Base-by-base conservation (phyloP, 345 rosid genomes). In the Camelina sativa region DNA sequence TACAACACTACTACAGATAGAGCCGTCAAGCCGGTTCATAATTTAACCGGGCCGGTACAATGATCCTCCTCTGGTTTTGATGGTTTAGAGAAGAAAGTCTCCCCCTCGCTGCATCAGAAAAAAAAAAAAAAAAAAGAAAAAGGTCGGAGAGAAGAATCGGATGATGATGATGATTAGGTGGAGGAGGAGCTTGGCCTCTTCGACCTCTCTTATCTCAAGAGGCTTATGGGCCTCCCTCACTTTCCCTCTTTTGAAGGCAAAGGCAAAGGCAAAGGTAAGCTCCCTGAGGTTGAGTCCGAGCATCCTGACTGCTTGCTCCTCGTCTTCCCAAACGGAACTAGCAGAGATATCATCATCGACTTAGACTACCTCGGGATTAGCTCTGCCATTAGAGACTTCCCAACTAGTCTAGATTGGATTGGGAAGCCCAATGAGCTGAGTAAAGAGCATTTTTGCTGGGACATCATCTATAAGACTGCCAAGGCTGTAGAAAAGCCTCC, bases 301-400 rank as follows among this genome's bases (percentile, higher is more conserved):
- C 98, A 90, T 58, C 96, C 98, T 6, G 98, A 92, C 59, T 90
- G 98, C 56, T 82, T 85, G 79, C 86, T 92, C 40, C 85, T 86
- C 68, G 91, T 92, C 62, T 87, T 85, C 71, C 96, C 98, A 56
- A 74, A 54, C 48, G 95, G 86, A 11, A 35, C 22, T 66, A 41
- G 30, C 30, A 28, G 38, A 58, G 74, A 72, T 34, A 60, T 28
- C 30, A 28, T 28, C 30, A 28, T 87, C 55, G 53, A 75, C 58
- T 76, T 92, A 13, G 82, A 87, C 75, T 88, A 88, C 76, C 34
- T 62, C 41, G 78, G 81, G 15, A 41, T 92, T 59, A 72, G 87
- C 74, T 70, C 71, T 22, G 85, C 85, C 6, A 38, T 82, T 20
- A 54, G 19, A 30, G 73, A 74, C 4, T 90, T 88, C 78, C 51